Base-by-base conservation (phyloP, 305 asterid species). In the Petunia hybrid region DNA sequence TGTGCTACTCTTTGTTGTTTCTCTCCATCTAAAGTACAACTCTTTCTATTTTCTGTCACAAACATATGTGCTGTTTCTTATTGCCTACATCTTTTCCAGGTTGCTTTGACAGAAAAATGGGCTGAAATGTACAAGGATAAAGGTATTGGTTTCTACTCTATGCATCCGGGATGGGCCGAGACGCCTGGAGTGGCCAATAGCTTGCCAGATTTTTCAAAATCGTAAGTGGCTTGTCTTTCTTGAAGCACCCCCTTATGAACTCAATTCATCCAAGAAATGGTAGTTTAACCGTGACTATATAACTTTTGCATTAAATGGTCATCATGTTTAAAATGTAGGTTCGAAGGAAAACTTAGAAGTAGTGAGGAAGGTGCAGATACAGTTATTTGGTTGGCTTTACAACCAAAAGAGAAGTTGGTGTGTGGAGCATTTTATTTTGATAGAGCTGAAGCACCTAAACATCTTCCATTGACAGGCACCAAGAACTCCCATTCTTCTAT, bases 161-260 rank as follows among this genome's bases (percentile, higher is more conserved):
- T 95, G 99, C 98, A 93, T 86, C 99, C 99, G 1, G 97, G 98
- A 69, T 94, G 98, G 98, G 98, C 98, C n/a, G 97, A 89, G 89
- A 95, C 98, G n/a, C 98, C 98, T 3, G 99, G 99, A 83, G 97
- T 95, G 42, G 80, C 93, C 86, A 92, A 84, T 71, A 95, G 97
- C 76, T 77, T 95, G 90, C 97, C 97, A 0, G 67, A 80, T 48
- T 89, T 95, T 82, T 86, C 95, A 53, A 83, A 92, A 81, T 8
- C 75, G 99, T 94, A 86, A 85, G 89, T 39, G 80, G 57, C 46
- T 66, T 35, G 2, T 39, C 74, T 57, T 8, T n/a, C 63, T 4
- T 57, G 63, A 8, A 63, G 76, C 38, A 60, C 65, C 14, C 62
- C 60, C n/a, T 41, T 64, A n/a, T 76, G 43, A 63, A 36, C 10